These are phyloP conservation scores for Pyronema domesticum DNA, from an alignment of 495 filamentous ascomycete species.

Conservation along the genomic window DNA sequence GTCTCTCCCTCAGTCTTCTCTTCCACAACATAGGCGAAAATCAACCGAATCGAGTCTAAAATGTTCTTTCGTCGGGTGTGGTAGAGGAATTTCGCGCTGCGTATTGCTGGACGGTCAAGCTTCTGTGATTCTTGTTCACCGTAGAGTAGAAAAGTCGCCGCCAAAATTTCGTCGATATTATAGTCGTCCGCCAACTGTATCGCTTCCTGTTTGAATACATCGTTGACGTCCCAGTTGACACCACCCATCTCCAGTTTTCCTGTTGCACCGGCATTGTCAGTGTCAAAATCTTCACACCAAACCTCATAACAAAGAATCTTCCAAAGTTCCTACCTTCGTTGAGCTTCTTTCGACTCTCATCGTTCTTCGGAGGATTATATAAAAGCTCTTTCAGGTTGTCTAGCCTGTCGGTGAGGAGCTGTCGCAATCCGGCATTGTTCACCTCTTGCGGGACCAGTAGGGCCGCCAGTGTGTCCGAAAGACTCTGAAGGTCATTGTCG, in stretches of 20 bases:
- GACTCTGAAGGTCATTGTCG: slow-evolving; percentile 1
- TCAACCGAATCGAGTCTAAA: slow-evolving; percentile 63
- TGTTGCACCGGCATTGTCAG: slow-evolving; percentile 21
- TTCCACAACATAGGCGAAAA: slow-evolving; percentile 46
- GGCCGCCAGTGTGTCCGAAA: not conserved
- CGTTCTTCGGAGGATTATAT: slow-evolving; percentile 39
- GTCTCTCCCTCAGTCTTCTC: slow-evolving; percentile 34
- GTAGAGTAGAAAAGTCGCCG: slow-evolving; percentile 52
- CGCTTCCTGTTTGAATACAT: slow-evolving; percentile 64
- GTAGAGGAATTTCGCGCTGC: slow-evolving; percentile 64
- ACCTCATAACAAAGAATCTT: not conserved
- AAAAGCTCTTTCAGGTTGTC: slow-evolving; percentile 60
- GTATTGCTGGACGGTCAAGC: slow-evolving; percentile 48
- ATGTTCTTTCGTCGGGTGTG: slow-evolving; percentile 62
- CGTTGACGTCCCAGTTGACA: slow-evolving; percentile 62
- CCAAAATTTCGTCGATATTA: slow-evolving; percentile 73
- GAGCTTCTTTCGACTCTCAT: slow-evolving; percentile 32
- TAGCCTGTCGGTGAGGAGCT: slow-evolving; percentile 50
- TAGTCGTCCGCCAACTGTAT: slow-evolving; percentile 69
- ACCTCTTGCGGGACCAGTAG: not conserved
- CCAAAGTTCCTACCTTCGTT: slow-evolving; percentile 31
- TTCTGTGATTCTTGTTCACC: slow-evolving; percentile 44
- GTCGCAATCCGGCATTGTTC: slow-evolving; percentile 37
- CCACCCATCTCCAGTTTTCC: slow-evolving; percentile 54
- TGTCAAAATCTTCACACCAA: slow-evolving; percentile 6